Conservation (phyloP, 768 basidiomycete species). For the Auriscalpium orientale region DNA sequence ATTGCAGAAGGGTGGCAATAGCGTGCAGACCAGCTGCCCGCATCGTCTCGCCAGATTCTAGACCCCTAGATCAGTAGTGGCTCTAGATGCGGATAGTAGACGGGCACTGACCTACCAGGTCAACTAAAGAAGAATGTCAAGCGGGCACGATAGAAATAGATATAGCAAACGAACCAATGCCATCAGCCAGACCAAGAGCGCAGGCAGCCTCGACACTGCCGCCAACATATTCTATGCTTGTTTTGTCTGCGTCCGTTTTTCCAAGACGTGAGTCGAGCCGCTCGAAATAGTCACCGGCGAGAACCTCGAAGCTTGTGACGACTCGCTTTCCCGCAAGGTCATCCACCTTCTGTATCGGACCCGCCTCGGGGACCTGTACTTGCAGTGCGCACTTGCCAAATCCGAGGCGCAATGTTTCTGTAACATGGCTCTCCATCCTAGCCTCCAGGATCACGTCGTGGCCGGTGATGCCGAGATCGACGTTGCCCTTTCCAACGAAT, state of each 20-base stretch:
- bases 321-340: slow-evolving; percentile 86
- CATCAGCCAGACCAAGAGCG: slow-evolving; percentile 91
- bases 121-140: slow-evolving; percentile 46
- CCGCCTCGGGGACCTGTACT: slow-evolving; percentile 82
- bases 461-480: slow-evolving; percentile 95
- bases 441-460: slow-evolving; percentile 96
- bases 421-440: slow-evolving; percentile 68
- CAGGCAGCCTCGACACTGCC: slow-evolving; percentile 99
- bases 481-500: slow-evolving; percentile 95
- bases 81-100: not conserved
- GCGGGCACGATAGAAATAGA: not conserved
- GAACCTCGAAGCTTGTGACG: slow-evolving; percentile 92
- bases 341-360: slow-evolving; percentile 61
- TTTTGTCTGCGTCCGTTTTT: slow-evolving; percentile 49
- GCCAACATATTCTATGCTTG: slow-evolving; percentile 90
- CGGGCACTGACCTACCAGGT: slow-evolving; percentile 80
- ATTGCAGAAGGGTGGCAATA: slow-evolving; percentile 80
- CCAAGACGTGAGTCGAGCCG: slow-evolving; percentile 48
- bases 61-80: not conserved
- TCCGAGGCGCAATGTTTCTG: slow-evolving; percentile 74
- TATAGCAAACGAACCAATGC: slow-evolving; percentile 61
- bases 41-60: slow-evolving; percentile 99
- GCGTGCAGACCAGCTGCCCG: slow-evolving; percentile 93
- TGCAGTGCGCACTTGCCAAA: slow-evolving; percentile 90
- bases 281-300: slow-evolving; percentile 73